Evolutionary conservation across 106 monocot species (phyloP).

Genomic region (Platanthera guangdongensis): DNA sequence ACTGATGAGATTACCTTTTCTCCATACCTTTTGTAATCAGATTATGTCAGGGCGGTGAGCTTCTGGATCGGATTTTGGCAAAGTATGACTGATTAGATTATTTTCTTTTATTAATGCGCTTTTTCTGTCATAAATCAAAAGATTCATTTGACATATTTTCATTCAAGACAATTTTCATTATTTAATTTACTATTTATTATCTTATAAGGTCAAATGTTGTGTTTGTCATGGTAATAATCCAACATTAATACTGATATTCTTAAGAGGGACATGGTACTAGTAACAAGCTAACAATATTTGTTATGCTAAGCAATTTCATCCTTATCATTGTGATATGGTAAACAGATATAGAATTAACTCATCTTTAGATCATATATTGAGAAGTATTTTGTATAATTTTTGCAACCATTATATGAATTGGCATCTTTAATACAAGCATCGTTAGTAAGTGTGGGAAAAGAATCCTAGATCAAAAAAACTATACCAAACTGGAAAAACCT

Average conservation of each 20-base stretch:
- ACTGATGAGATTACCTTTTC: not conserved
- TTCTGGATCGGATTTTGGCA: constrained; percentile 81
- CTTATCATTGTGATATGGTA: not conserved
- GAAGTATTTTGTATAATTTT: not conserved
- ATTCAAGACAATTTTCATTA: not conserved
- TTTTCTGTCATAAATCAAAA: not conserved
- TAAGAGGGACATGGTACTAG: no score
- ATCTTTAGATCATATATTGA: not conserved
- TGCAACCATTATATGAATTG: no score
- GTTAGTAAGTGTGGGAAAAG: no score
- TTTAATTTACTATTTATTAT: no score
- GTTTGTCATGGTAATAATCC: no score
- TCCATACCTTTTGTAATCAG: constrained; percentile 24
- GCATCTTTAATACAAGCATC: no score
- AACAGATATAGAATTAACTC: not conserved
- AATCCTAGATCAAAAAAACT: no score
- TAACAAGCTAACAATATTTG: not conserved
- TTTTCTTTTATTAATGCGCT: not conserved
- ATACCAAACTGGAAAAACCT: no score
- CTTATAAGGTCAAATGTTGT: no score
- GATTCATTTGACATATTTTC: not conserved
- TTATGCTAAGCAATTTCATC: not conserved
- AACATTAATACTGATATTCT: no score
- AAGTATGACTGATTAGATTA: constrained; percentile 46
- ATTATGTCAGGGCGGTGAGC: constrained; percentile 94